These are phyloP conservation scores for Talaromyces sp. DNA, from an alignment of 2,329 filamentous ascomycete genomes.

Conservation along the genomic window DNA sequence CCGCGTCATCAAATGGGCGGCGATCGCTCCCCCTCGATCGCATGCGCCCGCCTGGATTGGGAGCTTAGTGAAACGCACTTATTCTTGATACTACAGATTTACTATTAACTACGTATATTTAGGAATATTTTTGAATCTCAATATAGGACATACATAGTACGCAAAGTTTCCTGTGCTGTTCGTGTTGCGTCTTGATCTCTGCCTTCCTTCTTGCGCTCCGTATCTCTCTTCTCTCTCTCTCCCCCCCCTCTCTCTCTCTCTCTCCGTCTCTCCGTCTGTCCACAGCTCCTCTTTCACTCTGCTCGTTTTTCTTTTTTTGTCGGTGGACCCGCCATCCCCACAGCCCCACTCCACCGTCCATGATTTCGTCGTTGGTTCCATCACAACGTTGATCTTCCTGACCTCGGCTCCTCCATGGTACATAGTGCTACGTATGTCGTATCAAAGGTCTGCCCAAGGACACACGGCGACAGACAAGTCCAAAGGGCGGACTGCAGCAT, in stretches of 20 bases:
- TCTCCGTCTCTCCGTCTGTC: neutral
- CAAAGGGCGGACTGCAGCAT: constrained; percentile 2
- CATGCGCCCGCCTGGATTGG: neutral
- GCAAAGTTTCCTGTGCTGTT: neutral
- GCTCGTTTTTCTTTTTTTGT: neutral
- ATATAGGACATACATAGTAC: too few species aligned
- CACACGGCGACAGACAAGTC: neutral
- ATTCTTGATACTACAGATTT: neutral
- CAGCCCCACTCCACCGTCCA: constrained; percentile 3
- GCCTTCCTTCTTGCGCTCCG: neutral
- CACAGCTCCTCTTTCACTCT: too few species aligned
- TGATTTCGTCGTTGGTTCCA: neutral
- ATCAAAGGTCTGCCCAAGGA: neutral
- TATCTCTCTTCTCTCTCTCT: neutral
- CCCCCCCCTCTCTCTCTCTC: too few species aligned
- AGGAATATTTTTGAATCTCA: too few species aligned
- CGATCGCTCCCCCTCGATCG: constrained; percentile 9
- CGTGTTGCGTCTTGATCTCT: neutral
- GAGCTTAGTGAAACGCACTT: neutral
- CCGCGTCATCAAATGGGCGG: constrained; percentile 14
- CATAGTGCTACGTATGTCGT: neutral
- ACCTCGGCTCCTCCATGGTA: neutral
- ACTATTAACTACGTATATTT: too few species aligned
- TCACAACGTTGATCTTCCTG: neutral
- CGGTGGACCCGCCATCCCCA: neutral